A percentile compares a stretch with the other conserved stretches of the same genome.
These are phyloP conservation scores for Wickerhamomyces subpelliculosus DNA, from an alignment of 805 yeast genomes.

Conservation along the genomic window DNA sequence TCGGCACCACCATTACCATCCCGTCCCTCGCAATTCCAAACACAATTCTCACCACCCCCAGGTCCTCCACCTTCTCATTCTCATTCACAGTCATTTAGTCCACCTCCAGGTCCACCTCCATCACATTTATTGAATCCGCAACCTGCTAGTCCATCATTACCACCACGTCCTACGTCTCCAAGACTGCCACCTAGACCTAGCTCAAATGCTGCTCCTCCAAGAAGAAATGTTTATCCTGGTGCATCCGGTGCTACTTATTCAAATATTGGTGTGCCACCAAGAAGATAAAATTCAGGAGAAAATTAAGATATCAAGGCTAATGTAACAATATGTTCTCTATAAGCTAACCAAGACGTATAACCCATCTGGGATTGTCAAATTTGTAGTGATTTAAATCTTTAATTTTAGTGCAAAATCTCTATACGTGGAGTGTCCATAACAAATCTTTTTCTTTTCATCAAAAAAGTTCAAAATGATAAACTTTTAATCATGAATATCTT, in stretches of 20 bases:
- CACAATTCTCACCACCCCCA: conserved; percentile 4
- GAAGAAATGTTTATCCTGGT: conserved; percentile 8
- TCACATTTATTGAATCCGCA: background rate
- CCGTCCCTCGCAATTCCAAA: background rate
- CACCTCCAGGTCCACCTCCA: conserved; percentile 1
- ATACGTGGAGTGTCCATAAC: too few relatives aligned
- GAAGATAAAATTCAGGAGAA: too few relatives aligned
- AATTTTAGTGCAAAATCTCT: too few relatives aligned
- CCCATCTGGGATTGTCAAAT: too few relatives aligned
- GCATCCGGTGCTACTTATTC: conserved; percentile 8
- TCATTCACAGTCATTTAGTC: background rate
- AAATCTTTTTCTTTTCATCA: too few relatives aligned
- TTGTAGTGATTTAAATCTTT: too few relatives aligned
- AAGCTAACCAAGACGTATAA: too few relatives aligned
- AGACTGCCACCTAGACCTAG: conserved; percentile 5
- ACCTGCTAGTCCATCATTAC: background rate
- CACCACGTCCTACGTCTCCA: conserved; percentile 1
- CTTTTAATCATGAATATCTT: too few relatives aligned
- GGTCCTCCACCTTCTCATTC: conserved; percentile 5
- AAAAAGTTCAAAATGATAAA: too few relatives aligned
- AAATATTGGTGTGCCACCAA: conserved; percentile 3
- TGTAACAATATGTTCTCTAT: too few relatives aligned
- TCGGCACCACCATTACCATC: conserved; percentile 5
- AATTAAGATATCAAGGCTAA: too few relatives aligned
- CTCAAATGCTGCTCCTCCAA: conserved; percentile 5